Evolutionary conservation across 768 basidiomycete species (phyloP), one percentile per base, ranked within the genome.

Genomic region (Hygrophorus russula): DNA sequence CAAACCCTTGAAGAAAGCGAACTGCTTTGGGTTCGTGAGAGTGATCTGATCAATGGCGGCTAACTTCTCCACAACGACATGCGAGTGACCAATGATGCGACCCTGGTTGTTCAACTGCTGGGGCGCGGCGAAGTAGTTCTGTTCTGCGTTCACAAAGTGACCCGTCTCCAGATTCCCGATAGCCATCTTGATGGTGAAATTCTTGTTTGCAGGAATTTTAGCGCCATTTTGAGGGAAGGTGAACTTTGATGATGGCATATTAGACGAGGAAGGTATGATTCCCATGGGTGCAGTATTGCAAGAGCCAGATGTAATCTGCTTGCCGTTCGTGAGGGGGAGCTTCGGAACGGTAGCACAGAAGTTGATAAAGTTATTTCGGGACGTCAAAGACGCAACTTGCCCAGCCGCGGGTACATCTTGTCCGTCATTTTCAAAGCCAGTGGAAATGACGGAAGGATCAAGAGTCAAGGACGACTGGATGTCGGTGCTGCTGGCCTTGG

Each of bases 321-420:
- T 47, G 15, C 71, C 73, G 50, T 74, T 73, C 35, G 82, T 82
- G 46, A 81, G 64, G 2, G 76, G 68, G 39, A 70, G 57, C 41
- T 66, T 51, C 3, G 68, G 54, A 19, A 24, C 33, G 17, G 35
- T 38, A 10, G 34, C 38, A 27, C 81, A 82, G 57, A 66, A 79
- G 63, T 81, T 80, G 62, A 82, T 81, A 57, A 80, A 86, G 66
- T 85, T 85, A 64, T 85, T 80, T 36, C 58, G 59, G n/a, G 79
- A 79, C 0, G 73, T 78, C 5, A 76, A 59, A 5, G 78, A 80
- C 11, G 76, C 63, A 17, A 69, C 68, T 58, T 79, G 69, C 20
- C 74, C 76, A 42, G 66, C 62, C 14, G 54, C 53, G 3, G 61
- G 59, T 20, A 60, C 58, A 42, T 57, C 57, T 51, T 67, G 67